Evolutionary conservation across 495 filamentous ascomycete genomes (phyloP).

Genomic region (Aspergillus sparsus): DNA sequence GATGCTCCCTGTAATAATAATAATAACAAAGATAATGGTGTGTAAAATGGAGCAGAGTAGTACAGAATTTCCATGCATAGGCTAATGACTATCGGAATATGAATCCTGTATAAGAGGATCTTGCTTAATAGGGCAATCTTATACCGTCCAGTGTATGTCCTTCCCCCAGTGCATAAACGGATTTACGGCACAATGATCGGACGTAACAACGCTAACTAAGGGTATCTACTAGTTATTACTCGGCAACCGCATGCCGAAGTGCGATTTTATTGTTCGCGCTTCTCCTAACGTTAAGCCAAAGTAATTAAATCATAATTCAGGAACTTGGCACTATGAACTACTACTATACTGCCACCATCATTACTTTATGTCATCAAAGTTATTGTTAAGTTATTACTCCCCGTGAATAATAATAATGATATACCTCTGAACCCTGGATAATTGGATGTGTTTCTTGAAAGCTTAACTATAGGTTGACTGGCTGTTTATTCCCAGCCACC

Average conservation of each 20-base stretch:
- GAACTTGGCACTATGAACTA: no score
- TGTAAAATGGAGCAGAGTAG: background rate
- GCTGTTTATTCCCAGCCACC: slow-evolving; percentile 5
- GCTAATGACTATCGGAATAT: background rate
- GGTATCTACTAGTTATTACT: background rate
- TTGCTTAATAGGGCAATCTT: slow-evolving; percentile 14
- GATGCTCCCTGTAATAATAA: no score
- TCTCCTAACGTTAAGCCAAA: no score
- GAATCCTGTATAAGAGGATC: slow-evolving; percentile 1
- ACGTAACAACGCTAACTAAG: background rate
- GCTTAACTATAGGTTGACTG: slow-evolving; percentile 11
- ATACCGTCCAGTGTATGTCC: slow-evolving; percentile 1
- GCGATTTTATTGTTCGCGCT: background rate
- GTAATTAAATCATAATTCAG: no score
- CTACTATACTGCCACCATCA: no score
- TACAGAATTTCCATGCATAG: slow-evolving; percentile 1
- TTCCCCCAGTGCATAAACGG: slow-evolving; percentile 22
- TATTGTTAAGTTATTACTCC: no score
- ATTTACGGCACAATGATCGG: slow-evolving; percentile 26
- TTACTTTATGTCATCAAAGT: no score
- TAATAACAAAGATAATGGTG: no score
- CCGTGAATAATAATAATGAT: background rate
- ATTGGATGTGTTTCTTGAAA: slow-evolving; percentile 20
- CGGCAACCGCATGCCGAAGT: slow-evolving; percentile 28
- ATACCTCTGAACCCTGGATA: slow-evolving; percentile 15